A percentile compares a stretch with the other conserved stretches of the same genome.
These are phyloP conservation scores for Celoporthe dispersa DNA, from an alignment of 2,329 filamentous ascomycete species.

Conservation along the genomic window DNA sequence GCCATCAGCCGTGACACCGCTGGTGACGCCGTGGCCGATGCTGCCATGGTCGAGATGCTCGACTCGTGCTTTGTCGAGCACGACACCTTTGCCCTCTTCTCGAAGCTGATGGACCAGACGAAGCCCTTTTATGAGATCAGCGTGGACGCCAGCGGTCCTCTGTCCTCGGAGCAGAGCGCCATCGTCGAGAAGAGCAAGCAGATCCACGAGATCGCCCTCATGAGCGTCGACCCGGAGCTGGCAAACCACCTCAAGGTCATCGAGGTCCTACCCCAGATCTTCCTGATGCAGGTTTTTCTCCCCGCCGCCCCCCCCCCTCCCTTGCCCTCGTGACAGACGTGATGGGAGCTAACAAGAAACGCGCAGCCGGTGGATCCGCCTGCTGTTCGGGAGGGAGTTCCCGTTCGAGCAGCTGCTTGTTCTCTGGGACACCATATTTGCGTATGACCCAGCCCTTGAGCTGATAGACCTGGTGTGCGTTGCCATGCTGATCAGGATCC, in stretches of 20 bases:
- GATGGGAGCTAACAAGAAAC: not conserved
- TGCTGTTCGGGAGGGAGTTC: conserved; percentile 93
- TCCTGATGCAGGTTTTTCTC: conserved; percentile 78
- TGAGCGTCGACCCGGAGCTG: conserved; percentile 80
- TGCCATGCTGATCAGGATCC: conserved; percentile 88
- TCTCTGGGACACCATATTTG: conserved; percentile 91
- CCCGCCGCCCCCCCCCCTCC: conserved; percentile 30
- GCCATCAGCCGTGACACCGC: conserved; percentile 61
- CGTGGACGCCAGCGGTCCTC: conserved; percentile 33
- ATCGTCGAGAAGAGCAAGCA: conserved; percentile 86
- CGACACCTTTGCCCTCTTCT: conserved; percentile 86
- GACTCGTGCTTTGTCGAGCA: conserved; percentile 81
- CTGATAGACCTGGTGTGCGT: conserved; percentile 91
- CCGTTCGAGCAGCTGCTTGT: conserved; percentile 81
- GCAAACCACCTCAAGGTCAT: conserved; percentile 79
- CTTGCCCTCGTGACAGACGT: not conserved
- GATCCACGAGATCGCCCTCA: conserved; percentile 83
- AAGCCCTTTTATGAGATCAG: conserved; percentile 84
- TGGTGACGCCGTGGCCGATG: conserved; percentile 47
- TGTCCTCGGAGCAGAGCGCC: conserved; percentile 53
- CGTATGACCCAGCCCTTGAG: conserved; percentile 78
- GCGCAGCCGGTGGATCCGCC: conserved; percentile 85
- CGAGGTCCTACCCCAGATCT: conserved; percentile 94
- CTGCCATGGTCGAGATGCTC: conserved; percentile 67
- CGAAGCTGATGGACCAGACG: conserved; percentile 83